A percentile compares a stretch with the other conserved stretches of the same genome.
Evolutionary conservation across 148 eudicot species (phyloP).

Genomic region (Camellia lanceoleosa): DNA sequence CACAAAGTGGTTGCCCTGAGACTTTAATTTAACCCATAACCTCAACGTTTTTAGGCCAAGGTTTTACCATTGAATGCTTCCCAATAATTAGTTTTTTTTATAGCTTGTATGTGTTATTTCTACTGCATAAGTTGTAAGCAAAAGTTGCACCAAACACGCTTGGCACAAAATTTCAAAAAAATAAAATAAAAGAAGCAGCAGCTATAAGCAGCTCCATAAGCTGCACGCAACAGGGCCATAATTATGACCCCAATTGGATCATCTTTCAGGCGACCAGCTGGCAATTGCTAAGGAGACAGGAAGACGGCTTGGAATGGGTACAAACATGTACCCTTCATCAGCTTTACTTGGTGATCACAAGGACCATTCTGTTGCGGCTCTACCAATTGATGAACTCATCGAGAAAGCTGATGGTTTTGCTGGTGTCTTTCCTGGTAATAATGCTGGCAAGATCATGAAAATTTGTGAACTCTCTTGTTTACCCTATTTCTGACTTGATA

Average conservation of each 20-base stretch:
- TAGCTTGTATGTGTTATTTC: too few relatives aligned
- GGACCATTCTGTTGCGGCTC: conserved; percentile 34
- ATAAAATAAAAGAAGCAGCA: too few relatives aligned
- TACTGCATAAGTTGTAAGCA: too few relatives aligned
- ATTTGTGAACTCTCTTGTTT: neutral
- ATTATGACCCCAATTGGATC: neutral
- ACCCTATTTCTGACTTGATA: neutral
- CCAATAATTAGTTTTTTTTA: too few relatives aligned
- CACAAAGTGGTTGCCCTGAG: too few relatives aligned
- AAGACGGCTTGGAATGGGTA: conserved; percentile 87
- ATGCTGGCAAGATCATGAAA: neutral
- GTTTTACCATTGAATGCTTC: too few relatives aligned
- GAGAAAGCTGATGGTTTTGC: conserved; percentile 92
- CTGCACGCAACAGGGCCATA: too few relatives aligned
- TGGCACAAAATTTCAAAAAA: too few relatives aligned
- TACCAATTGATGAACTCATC: conserved; percentile 70
- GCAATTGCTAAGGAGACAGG: conserved; percentile 94
- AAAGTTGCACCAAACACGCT: too few relatives aligned
- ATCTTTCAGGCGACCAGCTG: conserved; percentile 68
- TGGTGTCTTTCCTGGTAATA: conserved; percentile 87
- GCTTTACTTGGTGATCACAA: conserved; percentile 52
- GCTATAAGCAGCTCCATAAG: too few relatives aligned
- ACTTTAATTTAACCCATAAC: too few relatives aligned
- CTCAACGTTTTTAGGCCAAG: too few relatives aligned
- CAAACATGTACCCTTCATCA: conserved; percentile 88